Evolutionary conservation across 169 alveolate genomes (phyloP).

Genomic region (Plasmodium vivax): DNA sequence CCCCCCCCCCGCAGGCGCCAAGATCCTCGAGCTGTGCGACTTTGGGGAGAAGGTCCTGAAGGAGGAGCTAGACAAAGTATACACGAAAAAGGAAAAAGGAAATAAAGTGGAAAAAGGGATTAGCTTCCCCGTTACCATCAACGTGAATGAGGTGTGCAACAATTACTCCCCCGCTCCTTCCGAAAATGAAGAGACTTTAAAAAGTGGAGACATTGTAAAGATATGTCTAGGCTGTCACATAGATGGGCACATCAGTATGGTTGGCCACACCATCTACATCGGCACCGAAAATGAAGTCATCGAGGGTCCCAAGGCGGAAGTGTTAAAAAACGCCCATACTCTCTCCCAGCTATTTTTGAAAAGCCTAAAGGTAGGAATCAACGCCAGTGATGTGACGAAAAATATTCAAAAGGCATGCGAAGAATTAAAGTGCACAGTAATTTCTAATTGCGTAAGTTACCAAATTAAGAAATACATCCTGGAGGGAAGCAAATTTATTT

Average conservation of each 20-base stretch:
- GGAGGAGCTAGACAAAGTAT: constrained; percentile 61
- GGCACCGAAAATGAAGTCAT: constrained; percentile 71
- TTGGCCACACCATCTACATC: constrained; percentile 87
- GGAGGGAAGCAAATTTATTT: constrained; percentile 91
- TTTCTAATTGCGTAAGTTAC: constrained; percentile 94
- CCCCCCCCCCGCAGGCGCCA: constrained; percentile 31
- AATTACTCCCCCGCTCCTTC: constrained; percentile 92
- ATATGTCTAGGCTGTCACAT: constrained; percentile 92
- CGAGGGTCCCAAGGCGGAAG: constrained; percentile 80
- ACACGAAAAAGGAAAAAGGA: constrained; percentile 81
- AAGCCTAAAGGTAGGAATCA: constrained; percentile 89
- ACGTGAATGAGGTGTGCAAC: constrained; percentile 95
- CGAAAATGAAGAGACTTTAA: constrained; percentile 81
- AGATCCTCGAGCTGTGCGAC: constrained; percentile 34
- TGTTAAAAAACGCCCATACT: constrained; percentile 91
- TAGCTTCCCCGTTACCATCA: constrained; percentile 97
- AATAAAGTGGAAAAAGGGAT: constrained; percentile 94
- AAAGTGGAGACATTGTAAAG: constrained; percentile 94
- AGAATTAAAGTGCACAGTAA: constrained; percentile 90
- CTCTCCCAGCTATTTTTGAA: constrained; percentile 95
- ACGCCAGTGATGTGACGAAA: constrained; percentile 93
- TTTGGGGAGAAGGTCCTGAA: constrained; percentile 60
- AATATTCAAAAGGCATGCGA: constrained; percentile 90
- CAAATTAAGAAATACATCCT: constrained; percentile 94
- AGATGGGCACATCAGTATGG: constrained; percentile 95